Evolutionary conservation across 192 early-diverging fungal species (phyloP), one percentile per base, ranked within the genome.

Genomic region (Entomortierella lignicola): DNA sequence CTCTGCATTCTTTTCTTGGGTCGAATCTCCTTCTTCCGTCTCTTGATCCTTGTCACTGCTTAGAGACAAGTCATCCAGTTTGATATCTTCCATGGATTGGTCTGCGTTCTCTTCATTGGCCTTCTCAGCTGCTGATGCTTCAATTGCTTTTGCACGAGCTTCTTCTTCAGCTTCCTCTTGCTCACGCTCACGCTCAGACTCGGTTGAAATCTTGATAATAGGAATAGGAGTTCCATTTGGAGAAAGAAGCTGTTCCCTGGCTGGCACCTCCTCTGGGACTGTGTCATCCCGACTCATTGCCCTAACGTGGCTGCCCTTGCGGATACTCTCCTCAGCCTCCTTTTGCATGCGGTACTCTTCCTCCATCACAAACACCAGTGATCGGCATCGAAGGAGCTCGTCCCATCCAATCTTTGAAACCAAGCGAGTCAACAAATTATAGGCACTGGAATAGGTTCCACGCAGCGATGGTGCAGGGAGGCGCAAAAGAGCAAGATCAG

Each of bases 311-410:
- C 53, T 81, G 32, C 81, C 74, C 59, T 86, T 87, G n/a, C 72
- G 71, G 53, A 80, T 72, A 57, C 92, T 90, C 69, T 97, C 95
- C 21, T 88, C 89, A 41, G 90, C 83, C 23, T 93, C 92, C 69
- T 89, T 89, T 64, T 88, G 88, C 71, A 87, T 87, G 70, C 82
- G 82, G 72, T 99, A 99, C 79, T 99, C 98, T 65, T 99, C 98
- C 54, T 99, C 98, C 98, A 99, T 99, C 8, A 99, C 97, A 87
- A 99, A 99, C 11, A 96, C 97, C 50, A 82, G 73, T 20, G 95
- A 96, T 66, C 97, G 88, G 52, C 90, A 91, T 55, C 86, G 84
- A 52, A 99, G 87, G 51, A 99, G 83, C 71, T 97, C 95, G 62
- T 99, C 97, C 98, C 98, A 99, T 17, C 98, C 98, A 66, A 95